A percentile compares a stretch with the other conserved stretches of the same genome.
Evolutionary conservation across 2,329 filamentous ascomycete genomes (phyloP).

Genomic region (Ophiostoma triangulosporum): DNA sequence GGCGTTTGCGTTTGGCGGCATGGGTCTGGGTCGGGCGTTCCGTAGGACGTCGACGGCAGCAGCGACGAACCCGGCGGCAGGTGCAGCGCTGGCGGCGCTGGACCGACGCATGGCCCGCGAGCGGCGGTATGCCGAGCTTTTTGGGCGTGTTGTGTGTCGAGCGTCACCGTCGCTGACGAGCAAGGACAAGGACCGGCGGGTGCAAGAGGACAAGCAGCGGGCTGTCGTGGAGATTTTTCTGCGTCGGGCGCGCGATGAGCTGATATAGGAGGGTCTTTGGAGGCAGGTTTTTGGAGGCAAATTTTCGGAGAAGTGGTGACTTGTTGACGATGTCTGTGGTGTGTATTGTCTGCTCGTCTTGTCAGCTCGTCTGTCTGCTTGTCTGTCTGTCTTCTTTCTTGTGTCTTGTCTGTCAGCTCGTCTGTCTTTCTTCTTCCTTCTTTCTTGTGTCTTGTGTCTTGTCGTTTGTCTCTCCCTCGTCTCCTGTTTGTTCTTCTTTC

Average conservation of each 20-base stretch:
- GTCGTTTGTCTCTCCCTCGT: too few relatives aligned
- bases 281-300: not conserved
- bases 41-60: not conserved
- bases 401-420: not conserved
- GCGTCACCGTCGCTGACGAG: constrained; percentile 16
- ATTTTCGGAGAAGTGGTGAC: not conserved
- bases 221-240: constrained; percentile 60
- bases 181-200: constrained; percentile 42
- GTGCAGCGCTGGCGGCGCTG: constrained; percentile 22
- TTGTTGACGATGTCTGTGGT: not conserved
- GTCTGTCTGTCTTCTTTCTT: not conserved
- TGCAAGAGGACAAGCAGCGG: constrained; percentile 49
- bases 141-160: constrained; percentile 51
- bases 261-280: constrained; percentile 1
- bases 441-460: not conserved
- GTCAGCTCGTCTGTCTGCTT: not conserved
- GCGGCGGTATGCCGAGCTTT: constrained; percentile 48
- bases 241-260: constrained; percentile 12
- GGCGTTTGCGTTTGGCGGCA: not conserved
- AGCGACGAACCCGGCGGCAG: not conserved
- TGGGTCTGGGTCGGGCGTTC: constrained; percentile 19
- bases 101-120: constrained; percentile 46
- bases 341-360: not conserved
- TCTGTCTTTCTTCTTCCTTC: not conserved
- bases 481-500: too few relatives aligned